phyloP scores from a whole-genome alignment of 2,329 filamentous ascomycete genomes.

The Onygenales sp. region DNA sequence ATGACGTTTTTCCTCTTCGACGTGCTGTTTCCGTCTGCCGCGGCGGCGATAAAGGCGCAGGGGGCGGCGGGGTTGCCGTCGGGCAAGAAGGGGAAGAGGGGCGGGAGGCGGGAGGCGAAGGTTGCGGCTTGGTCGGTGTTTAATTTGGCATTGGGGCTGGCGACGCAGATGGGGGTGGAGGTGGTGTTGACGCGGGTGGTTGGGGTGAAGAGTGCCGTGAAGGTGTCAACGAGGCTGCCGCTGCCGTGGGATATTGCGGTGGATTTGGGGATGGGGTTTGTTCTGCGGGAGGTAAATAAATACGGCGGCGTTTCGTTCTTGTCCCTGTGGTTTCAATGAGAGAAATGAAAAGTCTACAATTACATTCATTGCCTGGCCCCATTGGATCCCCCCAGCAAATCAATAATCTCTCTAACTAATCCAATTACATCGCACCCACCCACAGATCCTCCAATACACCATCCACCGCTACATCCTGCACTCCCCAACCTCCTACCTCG shows the following conservation, averaged over 20 bases:
- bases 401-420: conserved; percentile 10
- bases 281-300: conserved; percentile 47
- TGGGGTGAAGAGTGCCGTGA: conserved; percentile 45
- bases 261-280: conserved; percentile 43
- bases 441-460: conserved; percentile 57
- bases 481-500: conserved; percentile 44
- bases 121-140: conserved; percentile 45
- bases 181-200: conserved; percentile 44
- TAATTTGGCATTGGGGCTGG: conserved; percentile 47
- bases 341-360: not conserved
- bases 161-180: conserved; percentile 48
- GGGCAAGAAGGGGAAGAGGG: conserved; percentile 24
- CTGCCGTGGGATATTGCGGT: conserved; percentile 53
- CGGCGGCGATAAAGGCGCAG: conserved; percentile 59
- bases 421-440: conserved; percentile 6
- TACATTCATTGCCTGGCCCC: not conserved
- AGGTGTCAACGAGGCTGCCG: conserved; percentile 50
- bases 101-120: conserved; percentile 35
- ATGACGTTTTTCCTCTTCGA: conserved; percentile 66
- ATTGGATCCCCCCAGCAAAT: too few relatives aligned
- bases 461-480: conserved; percentile 67
- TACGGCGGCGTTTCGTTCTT: not conserved
- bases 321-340: not conserved
- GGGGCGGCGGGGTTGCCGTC: conserved; percentile 43
- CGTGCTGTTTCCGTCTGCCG: conserved; percentile 56